Evolutionary conservation across 345 rosid species (phyloP), one percentile per base, ranked within the genome.

Genomic region (Salix exigua): DNA sequence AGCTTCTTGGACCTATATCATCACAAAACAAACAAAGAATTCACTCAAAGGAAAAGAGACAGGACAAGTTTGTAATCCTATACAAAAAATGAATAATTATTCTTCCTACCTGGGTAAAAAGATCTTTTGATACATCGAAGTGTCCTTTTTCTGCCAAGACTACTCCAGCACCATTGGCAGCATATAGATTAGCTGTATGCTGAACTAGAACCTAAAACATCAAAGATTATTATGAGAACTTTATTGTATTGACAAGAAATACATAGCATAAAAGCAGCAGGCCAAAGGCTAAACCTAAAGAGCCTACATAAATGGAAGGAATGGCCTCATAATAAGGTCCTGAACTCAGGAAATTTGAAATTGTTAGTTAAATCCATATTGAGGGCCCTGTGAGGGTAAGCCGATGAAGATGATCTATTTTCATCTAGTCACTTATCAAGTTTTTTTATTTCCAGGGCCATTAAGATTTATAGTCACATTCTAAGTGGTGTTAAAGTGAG

Each of bases 61-160:
- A 23, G 66, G 46, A 6, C 17, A 66, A 30, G 9, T 11, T 30
- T 28, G 38, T 46, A 44, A 16, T 4, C 14, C 33, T 7, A 16
- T 17, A 12, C 25, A 33, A 68, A 74, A 55, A 73, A 63, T 60
- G 58, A 53, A 75, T 31, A 12, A 73, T 25, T 4, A 79, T 68
- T 37, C 68, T 65, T 66, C 87, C 78, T 71, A 82, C 99, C 91
- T 93, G 96, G 5, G 94, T 90, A 86, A 96, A 96, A 73, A 96
- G 83, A 86, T 96, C 99, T 78, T 93, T 96, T 66, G 99, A 90
- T 75, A 96, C 94, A 83, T 96, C 97, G 66, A 96, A 96, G 44
- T 93, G 96, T 61, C 98, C 97, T 86, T 91, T 96, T 86, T 96
- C 99, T 50, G 99, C 99, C 81, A 96, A 87, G 83, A 96, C 89